Conservation (phyloP, 176 grass and related monocot species). For the Juncus inflexus region DNA sequence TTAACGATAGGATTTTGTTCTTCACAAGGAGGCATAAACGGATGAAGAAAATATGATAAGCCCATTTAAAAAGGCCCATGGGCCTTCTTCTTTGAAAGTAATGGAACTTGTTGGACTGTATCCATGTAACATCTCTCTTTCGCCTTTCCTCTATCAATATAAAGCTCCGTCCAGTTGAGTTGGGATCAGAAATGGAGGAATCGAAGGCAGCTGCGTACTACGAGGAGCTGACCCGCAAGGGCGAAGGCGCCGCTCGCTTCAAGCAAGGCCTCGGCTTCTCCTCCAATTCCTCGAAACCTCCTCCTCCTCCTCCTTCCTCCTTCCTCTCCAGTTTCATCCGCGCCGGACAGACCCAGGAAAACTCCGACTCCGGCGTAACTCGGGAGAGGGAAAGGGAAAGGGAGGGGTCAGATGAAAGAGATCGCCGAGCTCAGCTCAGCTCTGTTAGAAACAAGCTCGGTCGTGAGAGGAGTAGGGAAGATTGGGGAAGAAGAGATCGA, state of each 20-base stretch:
- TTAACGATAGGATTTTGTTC: no score
- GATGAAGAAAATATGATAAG: no score
- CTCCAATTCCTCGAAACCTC: constrained; percentile 47
- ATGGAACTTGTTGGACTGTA: no score
- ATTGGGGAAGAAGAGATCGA: neutral
- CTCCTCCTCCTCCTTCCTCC: constrained; percentile 23
- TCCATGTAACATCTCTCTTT: neutral
- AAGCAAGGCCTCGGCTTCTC: constrained; percentile 91
- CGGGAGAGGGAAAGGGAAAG: neutral
- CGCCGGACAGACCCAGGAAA: constrained; percentile 29
- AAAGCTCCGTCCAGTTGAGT: constrained; percentile 5
- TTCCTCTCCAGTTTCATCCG: constrained; percentile 76
- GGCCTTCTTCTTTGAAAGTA: no score
- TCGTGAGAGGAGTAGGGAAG: constrained; percentile 9
- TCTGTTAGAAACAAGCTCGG: constrained; percentile 20
- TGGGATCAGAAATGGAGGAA: constrained; percentile 30
- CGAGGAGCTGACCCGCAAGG: constrained; percentile 93
- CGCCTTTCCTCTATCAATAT: neutral
- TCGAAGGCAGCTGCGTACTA: constrained; percentile 62
- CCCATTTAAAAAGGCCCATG: no score
- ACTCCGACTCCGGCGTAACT: constrained; percentile 13
- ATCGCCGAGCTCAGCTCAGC: neutral
- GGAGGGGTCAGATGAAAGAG: neutral
- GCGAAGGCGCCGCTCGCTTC: constrained; percentile 87
- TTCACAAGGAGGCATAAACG: no score